Base-by-base conservation (phyloP, 371 early-diverging fungal genomes). In the Gilbertella persicaria region DNA sequence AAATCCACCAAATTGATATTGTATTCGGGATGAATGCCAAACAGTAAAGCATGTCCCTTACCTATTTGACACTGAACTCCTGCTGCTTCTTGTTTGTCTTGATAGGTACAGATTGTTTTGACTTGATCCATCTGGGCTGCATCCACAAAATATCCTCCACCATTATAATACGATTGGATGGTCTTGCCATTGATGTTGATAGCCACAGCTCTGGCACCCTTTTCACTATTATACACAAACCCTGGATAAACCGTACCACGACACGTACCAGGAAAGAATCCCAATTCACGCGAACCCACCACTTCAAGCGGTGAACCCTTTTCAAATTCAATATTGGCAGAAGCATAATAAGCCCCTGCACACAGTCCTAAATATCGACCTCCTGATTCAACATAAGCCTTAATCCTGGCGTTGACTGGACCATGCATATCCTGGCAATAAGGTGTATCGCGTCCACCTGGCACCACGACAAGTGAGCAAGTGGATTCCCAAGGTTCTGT, bases 301-400 rank as follows among this genome's bases (percentile, higher is more conserved):
- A 96, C 89, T 49, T 85, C 77, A 50, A 87, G 55, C 1, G 48
- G 42, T 6, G 73, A 60, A 10, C 85, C 82, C 3, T 75, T 78
- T 70, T 95, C 92, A 71, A 96, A 96, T 62, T 86, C 87, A 23
- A 91, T 82, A n/a, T 67, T 51, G 0, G 62, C 58, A 24, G 83
- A 75, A 3, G 80, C 95, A 69, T 89, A 95, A 65, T 95, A 94
- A 0, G 88, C 95, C 17, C 96, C 98, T 0, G 94, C 96, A 60
- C 98, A 96, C 23, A 98, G 79, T 1, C 98, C 98, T 28, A 94
- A 63, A 62, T 92, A 95, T n/a, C 78, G 71, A 2, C 98, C 98
- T 13, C 96, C 96, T 10, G 55, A 50, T 0, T 55, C 40, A 2
- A 97, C 92, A 73, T 84, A 98, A 4, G 71, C 60, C 5, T 57